Base-by-base conservation (phyloP, 2,329 filamentous ascomycete species). In the Exophiala lecanii-corni region DNA sequence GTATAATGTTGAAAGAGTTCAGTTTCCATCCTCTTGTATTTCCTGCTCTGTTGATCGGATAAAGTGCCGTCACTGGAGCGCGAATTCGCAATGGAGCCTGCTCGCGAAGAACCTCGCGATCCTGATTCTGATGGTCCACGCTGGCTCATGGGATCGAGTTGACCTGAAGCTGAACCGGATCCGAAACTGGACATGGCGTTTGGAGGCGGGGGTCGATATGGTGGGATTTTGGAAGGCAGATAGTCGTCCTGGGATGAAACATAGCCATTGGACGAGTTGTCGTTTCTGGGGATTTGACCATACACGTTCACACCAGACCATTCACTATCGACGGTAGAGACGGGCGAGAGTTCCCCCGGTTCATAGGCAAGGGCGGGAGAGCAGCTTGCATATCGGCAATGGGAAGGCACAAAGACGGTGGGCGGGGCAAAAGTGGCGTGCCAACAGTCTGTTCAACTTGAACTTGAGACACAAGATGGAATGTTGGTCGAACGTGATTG, bases 281-380 rank as follows among this genome's bases (percentile, higher is more conserved):
- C 69, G 19, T 48, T 51, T 17, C 53, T 48, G 12, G 43, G 40
- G 59, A 65, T 61, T 51, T 69, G 68, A 51, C 80, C 76, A 64
- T 87, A 86, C 60, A 81, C 81, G 52, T 78, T 76, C 57, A 82
- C 75, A 45, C 74, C 78, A 36, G 84, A 85, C 82, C 84, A 92
- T 64, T 92, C 87, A 72, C 81, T 89, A 64, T 83, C 86, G 62
- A 73, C 82, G 74, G 86, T 71, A 69, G 86, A 92, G 64, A 88
- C 77, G 61, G 87, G 86, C 62, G 87, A 89, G 64, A 89, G 25
- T 16, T 51, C 42, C 41, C 45, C 36, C 45, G 39, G 31, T 32
- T 25, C 28, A 41, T 42, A 17, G 49, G 45, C 18, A 41, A 43
- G 13, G 49, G 45, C 18, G 45, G 36, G 25, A 51, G 40, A n/a